Evolutionary conservation across 108 stramenopile species (phyloP), one percentile per base, ranked within the genome.

Genomic region (Stephanodiscus triporus): DNA sequence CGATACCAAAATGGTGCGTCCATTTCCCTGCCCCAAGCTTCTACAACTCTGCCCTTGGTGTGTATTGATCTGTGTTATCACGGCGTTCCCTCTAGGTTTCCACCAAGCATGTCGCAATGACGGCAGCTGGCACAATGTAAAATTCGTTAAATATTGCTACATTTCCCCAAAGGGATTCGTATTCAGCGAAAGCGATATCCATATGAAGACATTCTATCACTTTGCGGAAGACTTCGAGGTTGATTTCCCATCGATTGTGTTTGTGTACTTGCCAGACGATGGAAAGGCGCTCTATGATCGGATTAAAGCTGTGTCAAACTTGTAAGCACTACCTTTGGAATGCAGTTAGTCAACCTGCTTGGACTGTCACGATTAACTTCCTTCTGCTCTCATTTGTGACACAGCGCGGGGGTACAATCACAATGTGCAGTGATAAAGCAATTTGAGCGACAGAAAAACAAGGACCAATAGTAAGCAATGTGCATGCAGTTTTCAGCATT

Each of bases 271-370:
- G 27, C 76, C 63, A 14, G 68, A 69, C 22, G 36, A 63, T n/a
- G 68, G 63, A 6, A 70, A 77, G 29, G 75, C 47, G n/a, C 75
- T 76, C 2, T 76, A 76, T 26, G 75, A 76, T 54, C 27, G 51
- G 34, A 54, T 68, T 24, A 76, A 76, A 58, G 9, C 34, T 14
- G 0, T 63, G 22, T 49, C 60, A 37, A 75, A 66, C 37, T 60
- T 45, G 43, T 45, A 45, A 45, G 43, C 43, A 17, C 0, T n/a
- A n/a, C n/a, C n/a, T n/a, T 40, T 3, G 3, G 14, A 45, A 45
- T 45, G 43, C 43, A 17, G 3, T 45, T 11, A 45, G 3, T 14
- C 43, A 17, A 1, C 16, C 43, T 45, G 43, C 43, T 3, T 16
- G 14, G 16, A 45, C 43, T 45, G 43, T 14, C 43, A 16, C 43